Evolutionary conservation across 2,329 filamentous ascomycete species (phyloP).

Genomic region (Penicillium janthinellum): DNA sequence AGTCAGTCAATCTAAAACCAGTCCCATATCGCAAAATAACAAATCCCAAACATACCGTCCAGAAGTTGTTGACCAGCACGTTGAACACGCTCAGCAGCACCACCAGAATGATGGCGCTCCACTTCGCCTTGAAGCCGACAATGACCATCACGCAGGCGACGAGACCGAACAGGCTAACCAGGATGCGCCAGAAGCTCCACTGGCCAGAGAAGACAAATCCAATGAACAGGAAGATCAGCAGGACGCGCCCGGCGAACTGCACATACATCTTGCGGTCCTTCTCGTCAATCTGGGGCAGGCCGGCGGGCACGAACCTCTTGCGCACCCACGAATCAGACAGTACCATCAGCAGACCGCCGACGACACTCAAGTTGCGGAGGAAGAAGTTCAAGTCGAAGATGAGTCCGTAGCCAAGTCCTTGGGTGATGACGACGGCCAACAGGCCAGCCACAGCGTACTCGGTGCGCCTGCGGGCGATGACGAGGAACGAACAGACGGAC

Average conservation of each 20-base stretch:
- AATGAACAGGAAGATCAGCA: constrained; percentile 96
- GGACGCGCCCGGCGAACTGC: constrained; percentile 91
- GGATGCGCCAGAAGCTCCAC: constrained; percentile 85
- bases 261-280: constrained; percentile 99
- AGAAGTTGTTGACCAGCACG: constrained; percentile 98
- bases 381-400: constrained; percentile 99
- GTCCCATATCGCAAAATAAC: background rate
- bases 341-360: constrained; percentile 96
- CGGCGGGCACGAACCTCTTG: constrained; percentile 95
- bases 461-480: constrained; percentile 89
- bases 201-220: constrained; percentile 95
- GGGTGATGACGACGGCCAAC: constrained; percentile 85
- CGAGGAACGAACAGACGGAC: constrained; percentile 75
- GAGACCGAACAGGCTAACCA: constrained; percentile 81
- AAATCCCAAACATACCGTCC: constrained; percentile 72
- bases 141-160: constrained; percentile 97
- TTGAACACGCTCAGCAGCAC: constrained; percentile 97
- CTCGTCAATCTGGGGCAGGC: constrained; percentile 90
- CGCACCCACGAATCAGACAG: constrained; percentile 97
- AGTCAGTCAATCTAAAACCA: constrained; percentile 18
- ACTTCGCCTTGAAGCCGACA: constrained; percentile 99
- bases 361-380: constrained; percentile 95
- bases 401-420: constrained; percentile 93
- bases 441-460: constrained; percentile 91
- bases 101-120: constrained; percentile 92